Conservation (phyloP, 257 asterid genomes). For the Haberlea rhodopensis region DNA sequence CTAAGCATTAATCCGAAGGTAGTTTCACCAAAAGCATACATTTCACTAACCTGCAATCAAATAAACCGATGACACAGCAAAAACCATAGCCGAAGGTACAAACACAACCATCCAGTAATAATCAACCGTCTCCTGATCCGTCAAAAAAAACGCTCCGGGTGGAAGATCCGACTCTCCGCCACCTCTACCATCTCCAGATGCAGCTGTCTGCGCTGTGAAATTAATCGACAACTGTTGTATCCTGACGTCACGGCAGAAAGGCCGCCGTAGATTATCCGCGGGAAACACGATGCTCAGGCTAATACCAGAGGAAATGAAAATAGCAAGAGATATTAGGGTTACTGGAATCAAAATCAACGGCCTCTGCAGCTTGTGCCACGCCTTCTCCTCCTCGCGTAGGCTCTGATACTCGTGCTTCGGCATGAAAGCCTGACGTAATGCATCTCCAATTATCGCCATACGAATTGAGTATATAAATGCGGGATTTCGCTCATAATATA, state of each 20-base stretch:
- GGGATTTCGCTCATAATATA: no score
- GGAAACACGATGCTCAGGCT: slow-evolving; percentile 81
- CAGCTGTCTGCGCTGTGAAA: slow-evolving; percentile 42
- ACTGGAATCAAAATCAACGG: slow-evolving; percentile 39
- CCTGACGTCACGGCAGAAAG: slow-evolving; percentile 79
- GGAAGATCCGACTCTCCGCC: slow-evolving; percentile 56
- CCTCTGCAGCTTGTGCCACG: slow-evolving; percentile 65
- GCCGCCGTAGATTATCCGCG: slow-evolving; percentile 57
- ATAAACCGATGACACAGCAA: slow-evolving; percentile 51
- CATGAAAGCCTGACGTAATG: slow-evolving; percentile 94
- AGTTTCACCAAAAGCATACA: no score
- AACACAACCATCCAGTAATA: slow-evolving; percentile 95
- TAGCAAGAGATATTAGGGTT: slow-evolving; percentile 43
- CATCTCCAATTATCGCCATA: slow-evolving; percentile 71
- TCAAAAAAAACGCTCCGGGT: slow-evolving; percentile 71
- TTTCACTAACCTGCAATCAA: slow-evolving; percentile 62
- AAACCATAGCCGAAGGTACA: slow-evolving; percentile 60
- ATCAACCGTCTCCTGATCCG: slow-evolving; percentile 95
- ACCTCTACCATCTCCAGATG: slow-evolving; percentile 16
- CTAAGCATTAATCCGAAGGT: no score
- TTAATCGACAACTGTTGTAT: slow-evolving; percentile 76
- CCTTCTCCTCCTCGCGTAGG: slow-evolving; percentile 85
- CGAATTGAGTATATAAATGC: not conserved
- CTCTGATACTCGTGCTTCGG: slow-evolving; percentile 84
- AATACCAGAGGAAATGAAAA: slow-evolving; percentile 53